phyloP scores from a whole-genome alignment of 73 alveolate species.

The Durusdinium trenchii region DNA sequence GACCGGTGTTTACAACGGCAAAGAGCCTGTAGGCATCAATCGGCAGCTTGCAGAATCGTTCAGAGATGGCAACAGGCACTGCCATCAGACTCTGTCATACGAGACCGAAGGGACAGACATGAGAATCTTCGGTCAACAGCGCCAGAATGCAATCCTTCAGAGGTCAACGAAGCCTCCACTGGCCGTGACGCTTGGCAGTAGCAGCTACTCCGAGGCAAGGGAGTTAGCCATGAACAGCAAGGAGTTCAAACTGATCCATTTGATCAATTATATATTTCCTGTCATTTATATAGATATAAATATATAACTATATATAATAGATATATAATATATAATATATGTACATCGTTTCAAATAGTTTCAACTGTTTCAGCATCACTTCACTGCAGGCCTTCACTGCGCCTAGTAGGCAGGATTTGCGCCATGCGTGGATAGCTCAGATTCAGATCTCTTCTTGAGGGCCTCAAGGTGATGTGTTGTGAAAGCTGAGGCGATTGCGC shows the following conservation, averaged over 20 bases:
- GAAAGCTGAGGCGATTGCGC: not conserved
- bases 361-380: not conserved
- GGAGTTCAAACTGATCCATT: not conserved
- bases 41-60: constrained; percentile 82
- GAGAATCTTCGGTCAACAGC: too few species aligned
- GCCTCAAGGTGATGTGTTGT: not conserved
- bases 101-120: not conserved
- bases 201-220: constrained; percentile 36
- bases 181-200: constrained; percentile 5
- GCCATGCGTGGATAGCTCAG: constrained; percentile 5
- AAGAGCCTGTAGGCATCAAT: not conserved
- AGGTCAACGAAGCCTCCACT: constrained; percentile 60
- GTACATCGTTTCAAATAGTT: not conserved
- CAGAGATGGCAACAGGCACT: constrained; percentile 63
- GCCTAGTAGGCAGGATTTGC: constrained; percentile 17
- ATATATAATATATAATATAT: too few species aligned
- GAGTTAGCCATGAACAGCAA: not conserved
- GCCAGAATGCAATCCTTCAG: too few species aligned
- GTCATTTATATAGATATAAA: not conserved
- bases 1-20: not conserved
- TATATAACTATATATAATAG: too few species aligned
- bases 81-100: not conserved
- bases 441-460: not conserved
- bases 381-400: not conserved
- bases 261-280: not conserved